Conservation (phyloP, 306 rosid species). For the Cicer cuneatum region DNA sequence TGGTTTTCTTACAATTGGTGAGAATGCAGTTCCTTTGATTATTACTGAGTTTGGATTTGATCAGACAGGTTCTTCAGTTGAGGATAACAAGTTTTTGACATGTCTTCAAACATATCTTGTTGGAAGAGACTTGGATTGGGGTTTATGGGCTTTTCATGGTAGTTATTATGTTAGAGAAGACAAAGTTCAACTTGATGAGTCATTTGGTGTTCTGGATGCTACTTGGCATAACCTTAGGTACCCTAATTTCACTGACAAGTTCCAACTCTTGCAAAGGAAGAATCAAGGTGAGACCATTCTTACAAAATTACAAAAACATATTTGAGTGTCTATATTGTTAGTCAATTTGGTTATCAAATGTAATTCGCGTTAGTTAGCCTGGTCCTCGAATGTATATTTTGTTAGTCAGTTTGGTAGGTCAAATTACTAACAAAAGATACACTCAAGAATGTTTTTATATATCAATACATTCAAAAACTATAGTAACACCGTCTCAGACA, state of each 20-base stretch:
- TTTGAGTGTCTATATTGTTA: no score
- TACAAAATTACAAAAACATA: no score
- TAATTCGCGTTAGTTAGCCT: no score
- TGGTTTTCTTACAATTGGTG: slow-evolving; percentile 51
- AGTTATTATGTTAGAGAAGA: slow-evolving; percentile 53
- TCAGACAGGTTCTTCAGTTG: slow-evolving; percentile 28
- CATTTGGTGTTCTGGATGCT: slow-evolving; percentile 57
- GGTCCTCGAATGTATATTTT: no score
- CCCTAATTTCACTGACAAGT: slow-evolving; percentile 47
- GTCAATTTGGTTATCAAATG: no score
- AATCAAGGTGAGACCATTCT: slow-evolving; percentile 48
- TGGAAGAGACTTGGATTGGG: slow-evolving; percentile 67
- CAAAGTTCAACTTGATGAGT: slow-evolving; percentile 42
- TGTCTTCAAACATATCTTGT: slow-evolving; percentile 64
- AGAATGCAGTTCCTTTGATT: slow-evolving; percentile 52
- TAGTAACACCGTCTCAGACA: no score
- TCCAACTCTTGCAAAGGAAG: slow-evolving; percentile 53
- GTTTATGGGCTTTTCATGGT: slow-evolving; percentile 65
- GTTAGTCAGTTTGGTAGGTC: no score
- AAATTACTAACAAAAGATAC: no score
- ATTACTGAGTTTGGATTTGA: slow-evolving; percentile 63
- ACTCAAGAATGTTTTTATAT: no score
- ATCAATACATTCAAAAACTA: no score
- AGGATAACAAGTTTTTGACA: slow-evolving; percentile 57
- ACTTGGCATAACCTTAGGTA: slow-evolving; percentile 49